A percentile compares a stretch with the other conserved stretches of the same genome.
Conservation (phyloP, 768 basidiomycete genomes). For the Naganishia onofrii region DNA sequence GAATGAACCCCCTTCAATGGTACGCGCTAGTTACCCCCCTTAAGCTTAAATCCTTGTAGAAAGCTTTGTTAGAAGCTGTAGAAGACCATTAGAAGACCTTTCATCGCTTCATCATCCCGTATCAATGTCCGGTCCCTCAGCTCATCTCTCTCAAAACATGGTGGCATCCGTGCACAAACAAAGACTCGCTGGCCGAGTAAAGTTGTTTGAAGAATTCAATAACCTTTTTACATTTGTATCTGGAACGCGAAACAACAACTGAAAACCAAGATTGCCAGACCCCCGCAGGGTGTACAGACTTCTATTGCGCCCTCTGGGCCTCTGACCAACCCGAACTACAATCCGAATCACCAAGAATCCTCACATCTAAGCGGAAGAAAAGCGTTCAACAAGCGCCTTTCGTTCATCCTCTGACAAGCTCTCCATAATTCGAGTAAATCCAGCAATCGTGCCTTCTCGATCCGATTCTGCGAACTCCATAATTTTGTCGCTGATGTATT, state of each 20-base stretch:
- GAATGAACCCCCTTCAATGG: no score
- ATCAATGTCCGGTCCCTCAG: no score
- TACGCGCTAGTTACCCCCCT: no score
- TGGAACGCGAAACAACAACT: neutral
- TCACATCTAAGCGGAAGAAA: constrained; percentile 20
- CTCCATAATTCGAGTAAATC: constrained; percentile 70
- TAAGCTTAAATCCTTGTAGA: no score
- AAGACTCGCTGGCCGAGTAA: no score
- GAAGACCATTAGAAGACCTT: no score
- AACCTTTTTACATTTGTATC: constrained; percentile 11
- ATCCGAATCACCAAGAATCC: neutral
- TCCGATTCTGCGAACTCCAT: constrained; percentile 70
- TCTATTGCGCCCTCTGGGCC: neutral
- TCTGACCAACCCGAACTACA: neutral
- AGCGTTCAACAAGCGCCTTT: constrained; percentile 57
- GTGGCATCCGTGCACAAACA: no score
- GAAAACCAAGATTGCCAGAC: neutral
- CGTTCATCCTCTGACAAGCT: constrained; percentile 71
- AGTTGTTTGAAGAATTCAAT: neutral
- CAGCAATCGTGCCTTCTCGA: constrained; percentile 70
- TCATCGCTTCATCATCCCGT: no score
- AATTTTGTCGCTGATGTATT: constrained; percentile 66
- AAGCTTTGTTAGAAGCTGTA: no score
- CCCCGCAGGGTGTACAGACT: neutral
- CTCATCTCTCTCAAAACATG: no score